These are phyloP conservation scores for Prototheca wickerhamii DNA, from an alignment of 163 green algal species.

Conservation along the genomic window DNA sequence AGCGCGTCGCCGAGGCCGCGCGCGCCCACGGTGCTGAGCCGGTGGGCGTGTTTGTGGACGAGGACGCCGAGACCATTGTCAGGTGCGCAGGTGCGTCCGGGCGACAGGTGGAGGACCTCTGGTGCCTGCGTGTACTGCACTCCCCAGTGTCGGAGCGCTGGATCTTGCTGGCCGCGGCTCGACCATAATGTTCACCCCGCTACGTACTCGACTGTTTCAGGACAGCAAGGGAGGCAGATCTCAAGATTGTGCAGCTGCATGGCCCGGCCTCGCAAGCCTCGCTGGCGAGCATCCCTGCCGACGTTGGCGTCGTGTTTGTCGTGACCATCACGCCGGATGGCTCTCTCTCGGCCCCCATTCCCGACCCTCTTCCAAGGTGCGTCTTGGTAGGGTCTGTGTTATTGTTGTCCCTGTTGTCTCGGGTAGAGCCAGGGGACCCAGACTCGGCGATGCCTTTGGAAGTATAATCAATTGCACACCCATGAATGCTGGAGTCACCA, in stretches of 20 bases:
- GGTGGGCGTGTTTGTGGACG: slow-evolving; percentile 83
- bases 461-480: neutral
- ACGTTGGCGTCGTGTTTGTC: slow-evolving; percentile 65
- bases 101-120: too few species aligned
- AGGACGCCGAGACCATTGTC: slow-evolving; percentile 54
- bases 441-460: neutral
- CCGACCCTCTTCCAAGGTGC: slow-evolving; percentile 13
- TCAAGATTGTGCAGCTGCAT: slow-evolving; percentile 70
- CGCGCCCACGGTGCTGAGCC: slow-evolving; percentile 34
- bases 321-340: slow-evolving; percentile 52
- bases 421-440: neutral
- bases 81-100: slow-evolving; percentile 1
- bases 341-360: slow-evolving; percentile 38
- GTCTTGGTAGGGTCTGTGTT: slow-evolving; percentile 1
- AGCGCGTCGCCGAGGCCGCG: slow-evolving; percentile 47
- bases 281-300: slow-evolving; percentile 27
- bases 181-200: too few species aligned
- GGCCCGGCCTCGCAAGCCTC: slow-evolving; percentile 47
- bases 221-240: slow-evolving; percentile 29
- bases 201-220: neutral
- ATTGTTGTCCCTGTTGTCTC: neutral
- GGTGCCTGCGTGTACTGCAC: too few species aligned
- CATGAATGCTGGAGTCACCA: neutral
- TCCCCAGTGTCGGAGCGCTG: too few species aligned
- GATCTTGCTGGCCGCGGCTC: too few species aligned